Base-by-base conservation (phyloP, 2,329 filamentous ascomycete species). In the Lachnellula arida region DNA sequence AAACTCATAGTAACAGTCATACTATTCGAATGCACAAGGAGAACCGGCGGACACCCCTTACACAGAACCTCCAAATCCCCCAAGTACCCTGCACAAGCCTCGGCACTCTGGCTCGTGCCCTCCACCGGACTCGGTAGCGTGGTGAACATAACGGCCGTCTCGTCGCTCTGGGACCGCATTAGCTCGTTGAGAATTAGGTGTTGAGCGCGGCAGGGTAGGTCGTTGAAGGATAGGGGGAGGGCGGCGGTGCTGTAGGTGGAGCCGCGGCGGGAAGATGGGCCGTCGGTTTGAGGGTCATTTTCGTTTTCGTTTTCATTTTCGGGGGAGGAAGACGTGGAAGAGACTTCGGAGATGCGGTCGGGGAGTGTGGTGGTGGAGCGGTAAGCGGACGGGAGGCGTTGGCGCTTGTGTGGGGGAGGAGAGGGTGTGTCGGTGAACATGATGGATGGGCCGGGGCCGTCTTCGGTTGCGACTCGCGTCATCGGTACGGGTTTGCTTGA, bases 141-240 rank as follows among this genome's bases (percentile, higher is more conserved):
- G 1, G 88, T 95, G 63, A 96, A 86, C 15, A 94, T 73, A 0
- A 95, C 89, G 0, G 89, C 89, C 1, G 91, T 90, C 19, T 88
- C 78, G 40, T 71, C 70, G 62, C 86, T 89, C 59, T 90, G 76
- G 56, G 79, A 78, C 3, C 80, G 77, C 75, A 96, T 91, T 61
- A 95, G 74, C 70, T 96, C 90, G 69, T 96, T 96, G 15, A 96
- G 73, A 28, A 96, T 92, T 37, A 95, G 74, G 70, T 96, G 89
- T 69, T 95, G 91, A 2, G 90, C 90, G 15, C 89, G 84, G 65
- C 87, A 89, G 0, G 91, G 90, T 4, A 96, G 75, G 66, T 95
- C 89, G 65, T 96, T 95, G 76, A 96, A 96, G 2, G 85, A 90
- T 2, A 95, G 75, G 0, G 89, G 81, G 3, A 90, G 72, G 2